Conservation (phyloP, 2,329 filamentous ascomycete genomes). For the Pseudogymnoascus sp. region DNA sequence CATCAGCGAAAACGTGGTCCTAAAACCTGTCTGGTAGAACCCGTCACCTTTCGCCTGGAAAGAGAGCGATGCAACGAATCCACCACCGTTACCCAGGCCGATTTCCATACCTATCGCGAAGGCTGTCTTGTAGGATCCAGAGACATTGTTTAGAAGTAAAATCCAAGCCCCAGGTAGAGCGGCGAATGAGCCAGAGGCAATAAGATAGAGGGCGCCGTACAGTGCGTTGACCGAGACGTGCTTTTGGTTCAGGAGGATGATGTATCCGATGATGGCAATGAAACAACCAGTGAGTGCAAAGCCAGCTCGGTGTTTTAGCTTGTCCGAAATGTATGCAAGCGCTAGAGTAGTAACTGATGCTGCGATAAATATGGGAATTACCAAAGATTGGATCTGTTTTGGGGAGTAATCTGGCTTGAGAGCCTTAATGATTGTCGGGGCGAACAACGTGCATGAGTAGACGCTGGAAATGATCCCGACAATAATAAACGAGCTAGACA, state of each 20-base stretch:
- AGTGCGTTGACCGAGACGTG: constrained; percentile 10
- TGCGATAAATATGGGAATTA: constrained; percentile 34
- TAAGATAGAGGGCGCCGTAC: constrained; percentile 32
- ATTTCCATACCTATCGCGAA: constrained; percentile 30
- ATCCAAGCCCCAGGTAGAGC: constrained; percentile 32
- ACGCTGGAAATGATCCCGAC: constrained; percentile 28
- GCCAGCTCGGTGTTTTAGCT: constrained; percentile 29
- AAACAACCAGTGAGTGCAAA: constrained; percentile 29
- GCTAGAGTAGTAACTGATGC: constrained; percentile 29
- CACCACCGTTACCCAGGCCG: neutral
- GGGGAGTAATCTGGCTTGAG: constrained; percentile 31
- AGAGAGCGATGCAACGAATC: constrained; percentile 6
- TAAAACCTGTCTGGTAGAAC: constrained; percentile 7
- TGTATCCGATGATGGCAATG: constrained; percentile 29
- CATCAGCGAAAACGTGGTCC: constrained; percentile 19
- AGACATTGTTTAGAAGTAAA: constrained; percentile 47
- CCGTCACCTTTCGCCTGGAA: constrained; percentile 8
- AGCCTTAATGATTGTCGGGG: constrained; percentile 36
- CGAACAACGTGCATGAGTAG: constrained; percentile 34
- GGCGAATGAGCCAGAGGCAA: constrained; percentile 29
- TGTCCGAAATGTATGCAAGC: constrained; percentile 31
- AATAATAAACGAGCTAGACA: constrained; percentile 30
- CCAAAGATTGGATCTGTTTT: constrained; percentile 32
- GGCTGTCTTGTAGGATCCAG: constrained; percentile 38
- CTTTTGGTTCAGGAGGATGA: constrained; percentile 30